These are phyloP conservation scores for Halenospora varia DNA, from an alignment of 495 filamentous ascomycete genomes.

Conservation along the genomic window DNA sequence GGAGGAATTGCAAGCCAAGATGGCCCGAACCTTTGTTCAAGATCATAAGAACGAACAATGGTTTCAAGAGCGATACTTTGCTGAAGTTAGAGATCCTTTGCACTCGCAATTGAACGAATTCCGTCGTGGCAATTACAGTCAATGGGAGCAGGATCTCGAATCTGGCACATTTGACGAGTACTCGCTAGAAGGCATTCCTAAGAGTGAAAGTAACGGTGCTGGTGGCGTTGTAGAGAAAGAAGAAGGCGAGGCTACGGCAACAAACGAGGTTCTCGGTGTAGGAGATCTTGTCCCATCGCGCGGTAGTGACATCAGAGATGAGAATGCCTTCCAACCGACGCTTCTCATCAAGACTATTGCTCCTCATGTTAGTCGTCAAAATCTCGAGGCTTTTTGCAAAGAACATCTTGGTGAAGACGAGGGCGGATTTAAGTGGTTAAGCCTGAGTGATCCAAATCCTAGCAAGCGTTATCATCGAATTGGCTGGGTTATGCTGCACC, in stretches of 20 bases:
- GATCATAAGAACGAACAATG: constrained; percentile 92
- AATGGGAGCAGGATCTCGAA: constrained; percentile 83
- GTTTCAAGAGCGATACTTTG: constrained; percentile 94
- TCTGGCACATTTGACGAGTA: constrained; percentile 87
- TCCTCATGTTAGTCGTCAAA: constrained; percentile 89
- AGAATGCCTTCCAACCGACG: constrained; percentile 78
- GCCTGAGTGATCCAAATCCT: constrained; percentile 93
- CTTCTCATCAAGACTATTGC: constrained; percentile 98
- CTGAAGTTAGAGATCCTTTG: constrained; percentile 69
- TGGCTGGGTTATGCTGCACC: constrained; percentile 95
- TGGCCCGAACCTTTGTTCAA: constrained; percentile 83
- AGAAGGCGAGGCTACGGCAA: constrained; percentile 85
- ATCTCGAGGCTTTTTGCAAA: constrained; percentile 87
- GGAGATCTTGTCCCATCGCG: constrained; percentile 79
- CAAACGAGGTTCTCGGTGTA: constrained; percentile 88
- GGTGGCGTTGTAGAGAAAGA: constrained; percentile 90
- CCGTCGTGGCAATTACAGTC: constrained; percentile 65
- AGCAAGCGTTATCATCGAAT: constrained; percentile 96
- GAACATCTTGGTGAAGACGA: constrained; percentile 83
- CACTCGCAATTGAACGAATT: constrained; percentile 68
- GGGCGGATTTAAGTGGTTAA: constrained; percentile 87
- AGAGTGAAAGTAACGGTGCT: constrained; percentile 82
- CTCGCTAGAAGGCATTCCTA: constrained; percentile 91
- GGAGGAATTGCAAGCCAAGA: constrained; percentile 85
- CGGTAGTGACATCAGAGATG: constrained; percentile 79